Conservation (phyloP, 495 filamentous ascomycete species). For the Thermochaetoides thermophila region DNA sequence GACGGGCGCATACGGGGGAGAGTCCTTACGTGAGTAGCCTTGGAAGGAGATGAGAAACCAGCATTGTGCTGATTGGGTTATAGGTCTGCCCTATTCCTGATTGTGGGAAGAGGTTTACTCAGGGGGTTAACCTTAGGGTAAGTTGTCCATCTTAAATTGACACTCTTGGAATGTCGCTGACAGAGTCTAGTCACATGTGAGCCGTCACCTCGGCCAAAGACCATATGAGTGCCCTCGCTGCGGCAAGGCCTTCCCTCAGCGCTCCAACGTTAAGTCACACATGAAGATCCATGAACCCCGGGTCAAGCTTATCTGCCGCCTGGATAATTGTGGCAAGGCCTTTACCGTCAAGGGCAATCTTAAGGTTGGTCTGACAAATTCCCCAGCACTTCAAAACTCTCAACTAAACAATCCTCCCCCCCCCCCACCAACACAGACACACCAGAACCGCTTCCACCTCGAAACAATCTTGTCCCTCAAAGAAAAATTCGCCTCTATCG, state of each 20-base stretch:
- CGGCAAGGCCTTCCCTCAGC: conserved; percentile 74
- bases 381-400: not conserved
- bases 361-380: conserved; percentile 40
- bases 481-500: conserved; percentile 51
- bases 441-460: conserved; percentile 87
- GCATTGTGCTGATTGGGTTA: too few relatives aligned
- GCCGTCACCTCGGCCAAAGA: conserved; percentile 51
- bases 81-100: conserved; percentile 35
- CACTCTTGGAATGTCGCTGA: conserved; percentile 3
- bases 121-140: conserved; percentile 83
- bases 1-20: conserved; percentile 75
- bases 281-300: conserved; percentile 69
- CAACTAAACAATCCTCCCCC: not conserved
- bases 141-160: not conserved
- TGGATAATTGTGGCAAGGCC: conserved; percentile 70
- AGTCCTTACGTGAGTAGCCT: conserved; percentile 79
- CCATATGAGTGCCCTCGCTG: conserved; percentile 76
- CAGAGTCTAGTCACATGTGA: conserved; percentile 13
- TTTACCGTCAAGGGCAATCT: conserved; percentile 85
- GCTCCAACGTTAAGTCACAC: conserved; percentile 80
- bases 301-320: conserved; percentile 48
- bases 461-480: conserved; percentile 59
- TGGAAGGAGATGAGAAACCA: too few relatives aligned
- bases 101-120: conserved; percentile 77
- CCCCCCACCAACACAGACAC: conserved; percentile 40